Evolutionary conservation across 352 stramenopile species (phyloP).

Genomic region (Globisporangium echinulatum): DNA sequence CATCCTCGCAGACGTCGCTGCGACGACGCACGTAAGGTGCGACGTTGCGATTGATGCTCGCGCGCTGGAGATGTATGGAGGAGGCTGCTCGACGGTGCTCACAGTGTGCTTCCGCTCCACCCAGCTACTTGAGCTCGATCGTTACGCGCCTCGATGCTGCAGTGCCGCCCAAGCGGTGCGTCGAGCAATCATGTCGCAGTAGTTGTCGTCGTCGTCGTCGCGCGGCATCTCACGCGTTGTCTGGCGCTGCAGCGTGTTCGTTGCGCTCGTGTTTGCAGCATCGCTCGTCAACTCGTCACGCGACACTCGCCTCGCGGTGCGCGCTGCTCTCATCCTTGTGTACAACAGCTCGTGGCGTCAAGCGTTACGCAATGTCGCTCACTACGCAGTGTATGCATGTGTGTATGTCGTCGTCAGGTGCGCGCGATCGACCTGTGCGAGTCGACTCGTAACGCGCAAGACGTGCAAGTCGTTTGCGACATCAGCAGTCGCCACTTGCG

Average conservation of each 20-base stretch:
- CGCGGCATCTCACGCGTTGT: background rate
- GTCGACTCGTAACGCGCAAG: too few relatives aligned
- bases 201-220: background rate
- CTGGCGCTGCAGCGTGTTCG: background rate
- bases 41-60: background rate
- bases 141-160: background rate
- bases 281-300: background rate
- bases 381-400: too few relatives aligned
- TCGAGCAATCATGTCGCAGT: background rate
- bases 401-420: too few relatives aligned
- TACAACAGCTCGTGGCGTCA: background rate
- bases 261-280: background rate
- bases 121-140: background rate
- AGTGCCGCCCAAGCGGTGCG: background rate
- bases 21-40: background rate
- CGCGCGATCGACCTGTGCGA: too few relatives aligned
- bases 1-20: background rate
- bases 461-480: too few relatives aligned
- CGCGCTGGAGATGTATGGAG: background rate
- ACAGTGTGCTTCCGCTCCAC: background rate
- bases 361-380: background rate
- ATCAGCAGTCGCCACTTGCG: too few relatives aligned
- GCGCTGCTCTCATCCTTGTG: too few relatives aligned
- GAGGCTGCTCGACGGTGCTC: background rate
- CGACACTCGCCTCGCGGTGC: background rate